Percentiles rank a stretch among this genome's conserved stretches.
Evolutionary conservation across 768 basidiomycete species (phyloP).

Genomic region (Kwoniella heveanensis): DNA sequence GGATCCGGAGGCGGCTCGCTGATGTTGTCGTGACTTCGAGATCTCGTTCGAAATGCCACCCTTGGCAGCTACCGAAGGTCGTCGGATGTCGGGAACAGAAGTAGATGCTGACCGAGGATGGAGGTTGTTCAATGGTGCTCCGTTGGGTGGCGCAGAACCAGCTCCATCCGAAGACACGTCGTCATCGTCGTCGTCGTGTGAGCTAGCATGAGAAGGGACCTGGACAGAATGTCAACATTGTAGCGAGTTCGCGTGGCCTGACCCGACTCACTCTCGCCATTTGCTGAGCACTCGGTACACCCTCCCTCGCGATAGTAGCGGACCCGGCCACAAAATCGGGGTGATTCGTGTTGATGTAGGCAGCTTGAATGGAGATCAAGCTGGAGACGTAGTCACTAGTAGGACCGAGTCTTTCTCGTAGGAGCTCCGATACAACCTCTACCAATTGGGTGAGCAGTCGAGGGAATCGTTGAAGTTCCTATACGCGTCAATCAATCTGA

Average conservation of each 20-base stretch:
- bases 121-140: slow-evolving; percentile 21
- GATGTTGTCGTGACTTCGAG: slow-evolving; percentile 49
- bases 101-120: slow-evolving; percentile 64
- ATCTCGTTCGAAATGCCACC: slow-evolving; percentile 47
- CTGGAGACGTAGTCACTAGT: slow-evolving; percentile 96
- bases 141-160: slow-evolving; percentile 33
- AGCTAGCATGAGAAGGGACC: slow-evolving; percentile 56
- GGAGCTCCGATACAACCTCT: slow-evolving; percentile 93
- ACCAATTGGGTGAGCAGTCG: slow-evolving; percentile 87
- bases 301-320: slow-evolving; percentile 58
- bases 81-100: slow-evolving; percentile 54
- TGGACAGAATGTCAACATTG: slow-evolving; percentile 9
- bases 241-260: background rate
- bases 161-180: slow-evolving; percentile 61
- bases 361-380: slow-evolving; percentile 93
- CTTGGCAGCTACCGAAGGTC: slow-evolving; percentile 24
- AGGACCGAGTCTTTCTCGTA: slow-evolving; percentile 91
- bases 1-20: slow-evolving; percentile 35
- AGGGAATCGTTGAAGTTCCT: slow-evolving; percentile 97
- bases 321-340: slow-evolving; percentile 87
- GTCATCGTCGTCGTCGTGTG: slow-evolving; percentile 65
- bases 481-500: background rate
- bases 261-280: slow-evolving; percentile 27
- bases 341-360: slow-evolving; percentile 99
- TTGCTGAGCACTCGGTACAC: slow-evolving; percentile 25